Conservation (phyloP, 1,139 yeast species). For the Pichia sp. region DNA sequence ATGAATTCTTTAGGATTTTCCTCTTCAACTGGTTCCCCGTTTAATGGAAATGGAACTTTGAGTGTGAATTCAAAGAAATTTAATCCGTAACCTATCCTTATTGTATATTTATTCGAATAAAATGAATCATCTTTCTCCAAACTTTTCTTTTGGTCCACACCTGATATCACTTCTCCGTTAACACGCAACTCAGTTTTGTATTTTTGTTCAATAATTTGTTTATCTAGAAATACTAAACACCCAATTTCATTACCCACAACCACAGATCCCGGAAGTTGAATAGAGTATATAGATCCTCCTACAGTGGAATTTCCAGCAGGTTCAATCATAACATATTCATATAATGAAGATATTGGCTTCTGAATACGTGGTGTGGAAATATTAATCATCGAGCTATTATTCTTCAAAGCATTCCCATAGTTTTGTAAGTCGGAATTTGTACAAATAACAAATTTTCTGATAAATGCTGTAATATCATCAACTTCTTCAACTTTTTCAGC, state of each 20-base stretch:
- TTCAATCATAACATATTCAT: slow-evolving; percentile 20
- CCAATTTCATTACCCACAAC: slow-evolving; percentile 24
- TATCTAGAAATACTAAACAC: slow-evolving; percentile 19
- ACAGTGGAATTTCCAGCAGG: slow-evolving; percentile 21
- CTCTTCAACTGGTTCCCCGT: slow-evolving; percentile 5
- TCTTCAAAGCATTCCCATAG: no score
- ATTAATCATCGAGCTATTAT: not conserved
- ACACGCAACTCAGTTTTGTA: slow-evolving; percentile 22
- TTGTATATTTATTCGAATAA: slow-evolving; percentile 26
- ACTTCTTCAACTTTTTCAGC: slow-evolving; percentile 16
- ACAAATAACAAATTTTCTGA: slow-evolving; percentile 15
- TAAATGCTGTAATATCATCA: slow-evolving; percentile 22
- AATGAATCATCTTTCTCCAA: slow-evolving; percentile 16
- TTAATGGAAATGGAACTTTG: slow-evolving; percentile 23
- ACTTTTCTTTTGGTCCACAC: slow-evolving; percentile 3
- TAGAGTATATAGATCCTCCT: slow-evolving; percentile 20
- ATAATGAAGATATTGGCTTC: slow-evolving; percentile 2
- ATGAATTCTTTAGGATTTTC: slow-evolving; percentile 9
- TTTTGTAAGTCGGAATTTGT: slow-evolving; percentile 8
- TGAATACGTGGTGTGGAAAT: not conserved
- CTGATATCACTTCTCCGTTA: slow-evolving; percentile 20
- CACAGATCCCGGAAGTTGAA: slow-evolving; percentile 20
- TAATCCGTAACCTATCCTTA: slow-evolving; percentile 27
- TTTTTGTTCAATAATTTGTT: slow-evolving; percentile 21
- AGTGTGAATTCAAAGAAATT: slow-evolving; percentile 26